phyloP scores from a whole-genome alignment of 495 filamentous ascomycete species.

The Lichina pygmaea region DNA sequence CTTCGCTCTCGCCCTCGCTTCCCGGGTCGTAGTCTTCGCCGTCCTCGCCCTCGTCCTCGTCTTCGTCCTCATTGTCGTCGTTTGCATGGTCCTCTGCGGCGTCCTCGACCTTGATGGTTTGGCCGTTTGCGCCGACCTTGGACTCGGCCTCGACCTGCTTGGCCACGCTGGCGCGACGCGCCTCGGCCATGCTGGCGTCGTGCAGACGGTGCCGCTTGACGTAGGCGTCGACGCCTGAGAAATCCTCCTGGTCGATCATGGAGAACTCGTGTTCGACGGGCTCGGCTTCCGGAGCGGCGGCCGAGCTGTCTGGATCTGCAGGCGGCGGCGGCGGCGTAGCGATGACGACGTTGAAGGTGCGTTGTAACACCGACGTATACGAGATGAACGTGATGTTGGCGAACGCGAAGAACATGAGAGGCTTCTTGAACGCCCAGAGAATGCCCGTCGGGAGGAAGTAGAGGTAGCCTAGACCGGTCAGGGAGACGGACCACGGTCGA shows the following conservation, averaged over 20 bases:
- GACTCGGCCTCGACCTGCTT: slow-evolving; percentile 37
- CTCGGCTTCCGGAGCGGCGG: slow-evolving; percentile 15
- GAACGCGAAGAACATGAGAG: slow-evolving; percentile 62
- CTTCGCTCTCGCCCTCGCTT: slow-evolving; percentile 46
- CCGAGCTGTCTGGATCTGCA: slow-evolving; percentile 6
- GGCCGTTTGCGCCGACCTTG: slow-evolving; percentile 12
- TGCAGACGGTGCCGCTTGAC: slow-evolving; percentile 58
- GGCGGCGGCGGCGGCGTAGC: slow-evolving; percentile 15
- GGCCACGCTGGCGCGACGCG: slow-evolving; percentile 42
- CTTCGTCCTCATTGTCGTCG: slow-evolving; percentile 20
- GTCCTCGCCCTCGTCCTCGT: slow-evolving; percentile 56
- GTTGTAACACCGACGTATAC: slow-evolving; percentile 71
- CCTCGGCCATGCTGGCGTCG: slow-evolving; percentile 78
- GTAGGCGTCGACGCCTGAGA: slow-evolving; percentile 59
- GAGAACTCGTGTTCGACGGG: slow-evolving; percentile 53
- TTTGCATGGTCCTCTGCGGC: slow-evolving; percentile 28
- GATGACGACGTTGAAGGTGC: slow-evolving; percentile 81
- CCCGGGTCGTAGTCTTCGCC: slow-evolving; percentile 80
- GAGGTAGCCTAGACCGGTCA: slow-evolving; percentile 33
- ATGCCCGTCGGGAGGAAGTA: slow-evolving; percentile 76
- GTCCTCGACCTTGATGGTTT: slow-evolving; percentile 11
- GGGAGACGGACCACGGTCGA: slow-evolving; percentile 1
- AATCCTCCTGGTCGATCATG: slow-evolving; percentile 74
- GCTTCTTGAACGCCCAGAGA: slow-evolving; percentile 89
- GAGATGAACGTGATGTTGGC: slow-evolving; percentile 53